A percentile compares a stretch with the other conserved stretches of the same genome.
These are phyloP conservation scores for Ogataea degrootiae DNA, from an alignment of 805 yeast species.

Conservation along the genomic window DNA sequence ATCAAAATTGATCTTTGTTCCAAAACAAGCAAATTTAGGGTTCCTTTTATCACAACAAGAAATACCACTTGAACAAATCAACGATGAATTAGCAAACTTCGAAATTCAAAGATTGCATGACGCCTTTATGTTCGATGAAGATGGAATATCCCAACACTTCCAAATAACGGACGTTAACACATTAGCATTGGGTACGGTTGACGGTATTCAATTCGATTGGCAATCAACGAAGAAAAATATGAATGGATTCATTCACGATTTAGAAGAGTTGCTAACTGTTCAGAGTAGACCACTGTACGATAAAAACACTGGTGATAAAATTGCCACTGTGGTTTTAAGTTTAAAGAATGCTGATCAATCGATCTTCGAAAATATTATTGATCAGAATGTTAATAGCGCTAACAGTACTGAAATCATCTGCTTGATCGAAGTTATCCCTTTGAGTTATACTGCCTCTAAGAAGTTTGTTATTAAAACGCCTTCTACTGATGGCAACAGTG, in stretches of 20 bases:
- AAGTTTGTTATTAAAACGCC: slow-evolving; percentile 24
- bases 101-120: slow-evolving; percentile 27
- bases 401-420: slow-evolving; percentile 16
- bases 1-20: slow-evolving; percentile 23
- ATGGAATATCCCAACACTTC: slow-evolving; percentile 24
- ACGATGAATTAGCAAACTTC: slow-evolving; percentile 26
- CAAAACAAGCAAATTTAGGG: slow-evolving; percentile 7
- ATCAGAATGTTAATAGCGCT: slow-evolving; percentile 21
- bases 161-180: slow-evolving; percentile 16
- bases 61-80: slow-evolving; percentile 23
- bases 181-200: slow-evolving; percentile 27
- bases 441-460: slow-evolving; percentile 9
- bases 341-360: slow-evolving; percentile 18
- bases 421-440: slow-evolving; percentile 26
- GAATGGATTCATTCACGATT: slow-evolving; percentile 18
- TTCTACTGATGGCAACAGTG: slow-evolving; percentile 14
- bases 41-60: slow-evolving; percentile 11
- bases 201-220: slow-evolving; percentile 27
- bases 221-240: slow-evolving; percentile 12
- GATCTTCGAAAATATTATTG: slow-evolving; percentile 15
- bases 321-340: slow-evolving; percentile 23
- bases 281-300: slow-evolving; percentile 26
- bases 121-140: slow-evolving; percentile 29
- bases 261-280: slow-evolving; percentile 22
- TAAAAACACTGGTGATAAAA: slow-evolving; percentile 18